These are phyloP conservation scores for Hermanozyma aechmeae DNA, from an alignment of 805 yeast species.

Conservation along the genomic window DNA sequence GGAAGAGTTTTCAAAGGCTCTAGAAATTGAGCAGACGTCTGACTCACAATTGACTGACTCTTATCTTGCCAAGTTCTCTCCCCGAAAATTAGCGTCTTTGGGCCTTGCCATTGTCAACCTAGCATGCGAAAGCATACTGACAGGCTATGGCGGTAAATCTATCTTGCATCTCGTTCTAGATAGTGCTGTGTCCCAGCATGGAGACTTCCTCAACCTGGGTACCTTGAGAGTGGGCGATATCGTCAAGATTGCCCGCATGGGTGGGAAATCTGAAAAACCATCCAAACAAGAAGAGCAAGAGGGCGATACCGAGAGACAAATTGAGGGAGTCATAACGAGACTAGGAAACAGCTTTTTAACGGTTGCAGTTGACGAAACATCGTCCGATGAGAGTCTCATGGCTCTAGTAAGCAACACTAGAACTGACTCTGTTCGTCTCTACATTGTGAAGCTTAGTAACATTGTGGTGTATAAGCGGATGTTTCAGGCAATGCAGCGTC, in stretches of 20 bases:
- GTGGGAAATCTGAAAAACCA: constrained; percentile 18
- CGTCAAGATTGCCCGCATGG: constrained; percentile 48
- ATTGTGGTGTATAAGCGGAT: constrained; percentile 69
- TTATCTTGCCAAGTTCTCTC: constrained; percentile 31
- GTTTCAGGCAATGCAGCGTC: constrained; percentile 65
- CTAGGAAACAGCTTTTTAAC: constrained; percentile 39
- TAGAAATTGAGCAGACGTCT: constrained; percentile 26
- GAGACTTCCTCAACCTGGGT: constrained; percentile 33
- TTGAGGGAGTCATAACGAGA: constrained; percentile 62
- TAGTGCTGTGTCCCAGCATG: constrained; percentile 27
- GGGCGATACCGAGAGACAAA: constrained; percentile 12
- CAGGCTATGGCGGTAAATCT: constrained; percentile 74
- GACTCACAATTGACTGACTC: constrained; percentile 24
- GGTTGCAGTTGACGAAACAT: constrained; percentile 47
- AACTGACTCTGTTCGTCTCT: constrained; percentile 36
- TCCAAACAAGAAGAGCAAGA: constrained; percentile 13
- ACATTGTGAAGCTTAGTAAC: constrained; percentile 62
- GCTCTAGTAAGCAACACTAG: constrained; percentile 34
- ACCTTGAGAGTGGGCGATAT: constrained; percentile 69
- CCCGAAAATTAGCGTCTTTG: constrained; percentile 54
- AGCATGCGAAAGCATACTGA: constrained; percentile 47
- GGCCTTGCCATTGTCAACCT: constrained; percentile 76
- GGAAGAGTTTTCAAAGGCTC: constrained; percentile 18
- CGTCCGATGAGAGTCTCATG: constrained; percentile 41
- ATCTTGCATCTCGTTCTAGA: constrained; percentile 57